phyloP scores from a whole-genome alignment of 2,329 filamentous ascomycete genomes.

The Leptographium procerum region DNA sequence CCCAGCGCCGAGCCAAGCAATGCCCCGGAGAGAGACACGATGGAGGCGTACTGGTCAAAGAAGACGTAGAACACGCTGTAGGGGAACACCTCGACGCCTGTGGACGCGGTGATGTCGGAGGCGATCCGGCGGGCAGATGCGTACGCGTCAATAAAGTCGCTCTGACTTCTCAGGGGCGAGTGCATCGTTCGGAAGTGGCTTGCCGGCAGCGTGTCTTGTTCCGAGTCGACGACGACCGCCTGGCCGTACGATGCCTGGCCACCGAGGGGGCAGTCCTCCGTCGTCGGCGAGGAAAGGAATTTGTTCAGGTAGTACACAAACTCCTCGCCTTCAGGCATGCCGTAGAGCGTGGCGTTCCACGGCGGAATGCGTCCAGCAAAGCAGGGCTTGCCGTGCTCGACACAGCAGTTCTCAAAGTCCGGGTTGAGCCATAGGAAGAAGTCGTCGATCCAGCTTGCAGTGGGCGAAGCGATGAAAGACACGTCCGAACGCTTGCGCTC shows the following conservation, averaged over 20 bases:
- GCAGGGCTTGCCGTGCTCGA: slow-evolving; percentile 60
- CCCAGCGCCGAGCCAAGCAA: slow-evolving; percentile 74
- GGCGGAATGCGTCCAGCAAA: slow-evolving; percentile 65
- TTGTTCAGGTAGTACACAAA: slow-evolving; percentile 77
- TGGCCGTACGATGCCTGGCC: slow-evolving; percentile 80
- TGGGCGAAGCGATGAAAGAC: slow-evolving; percentile 77
- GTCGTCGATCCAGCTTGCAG: slow-evolving; percentile 94
- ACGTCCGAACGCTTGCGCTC: slow-evolving; percentile 82
- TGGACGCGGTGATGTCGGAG: slow-evolving; percentile 56
- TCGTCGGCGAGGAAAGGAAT: slow-evolving; percentile 72
- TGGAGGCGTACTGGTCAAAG: slow-evolving; percentile 91
- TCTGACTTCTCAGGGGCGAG: slow-evolving; percentile 73
- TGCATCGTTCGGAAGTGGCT: slow-evolving; percentile 90
- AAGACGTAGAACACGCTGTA: slow-evolving; percentile 99
- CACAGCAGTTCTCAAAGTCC: slow-evolving; percentile 59
- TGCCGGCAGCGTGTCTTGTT: slow-evolving; percentile 57
- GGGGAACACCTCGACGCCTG: slow-evolving; percentile 77
- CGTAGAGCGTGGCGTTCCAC: slow-evolving; percentile 81
- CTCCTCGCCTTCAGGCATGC: slow-evolving; percentile 89
- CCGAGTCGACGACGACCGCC: slow-evolving; percentile 66
- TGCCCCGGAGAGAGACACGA: slow-evolving; percentile 66
- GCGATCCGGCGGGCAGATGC: slow-evolving; percentile 81
- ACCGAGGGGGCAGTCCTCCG: slow-evolving; percentile 74
- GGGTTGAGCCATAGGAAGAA: slow-evolving; percentile 97
- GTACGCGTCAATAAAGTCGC: slow-evolving; percentile 89